Evolutionary conservation across 768 basidiomycete species (phyloP), one percentile per base, ranked within the genome.

Genomic region (Gloeostereum incarnatum): DNA sequence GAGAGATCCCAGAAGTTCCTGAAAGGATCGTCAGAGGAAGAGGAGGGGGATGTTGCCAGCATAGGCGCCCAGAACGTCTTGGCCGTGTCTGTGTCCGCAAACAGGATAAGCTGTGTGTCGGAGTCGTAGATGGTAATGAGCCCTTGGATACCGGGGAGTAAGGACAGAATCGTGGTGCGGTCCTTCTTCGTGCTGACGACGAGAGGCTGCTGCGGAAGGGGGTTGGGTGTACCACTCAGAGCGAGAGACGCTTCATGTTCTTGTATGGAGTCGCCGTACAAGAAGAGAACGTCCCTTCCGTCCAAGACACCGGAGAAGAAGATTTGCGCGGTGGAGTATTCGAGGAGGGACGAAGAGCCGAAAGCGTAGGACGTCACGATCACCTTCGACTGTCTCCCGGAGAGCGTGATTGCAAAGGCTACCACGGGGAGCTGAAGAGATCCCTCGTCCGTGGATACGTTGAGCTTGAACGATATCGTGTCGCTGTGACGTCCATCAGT

Each of bases 321-420:
- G 20, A 79, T 55, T 20, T 59, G 57, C 2, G 75, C 72, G 1
- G 78, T 78, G 3, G 75, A 71, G 53, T 76, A 78, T 9, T 64
- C 49, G 10, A 76, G 45, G 34, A 48, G 53, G 13, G 63, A 65
- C n/a, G 11, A 41, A 18, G 46, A 53, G 17, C 78, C 78, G 43
- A 74, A 78, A 11, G 59, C 53, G 44, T 73, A 69, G 50, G 78
- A 70, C 1, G 71, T 67, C 17, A 83, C 65, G 20, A 89, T 60
- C 20, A 87, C 62, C 51, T 84, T 87, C 34, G 79, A 83, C 53
- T 87, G 73, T n/a, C 85, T 70, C 6, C 86, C 86, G 21, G 57
- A 50, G 7, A 90, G 70, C 1, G 73, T 69, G 43, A 88, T 73
- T 17, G 64, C 48, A 2, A 65, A 56, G 0, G 63, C 67, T 7